Base-by-base conservation (phyloP, 768 basidiomycete species). In the Amanita jacksonii region DNA sequence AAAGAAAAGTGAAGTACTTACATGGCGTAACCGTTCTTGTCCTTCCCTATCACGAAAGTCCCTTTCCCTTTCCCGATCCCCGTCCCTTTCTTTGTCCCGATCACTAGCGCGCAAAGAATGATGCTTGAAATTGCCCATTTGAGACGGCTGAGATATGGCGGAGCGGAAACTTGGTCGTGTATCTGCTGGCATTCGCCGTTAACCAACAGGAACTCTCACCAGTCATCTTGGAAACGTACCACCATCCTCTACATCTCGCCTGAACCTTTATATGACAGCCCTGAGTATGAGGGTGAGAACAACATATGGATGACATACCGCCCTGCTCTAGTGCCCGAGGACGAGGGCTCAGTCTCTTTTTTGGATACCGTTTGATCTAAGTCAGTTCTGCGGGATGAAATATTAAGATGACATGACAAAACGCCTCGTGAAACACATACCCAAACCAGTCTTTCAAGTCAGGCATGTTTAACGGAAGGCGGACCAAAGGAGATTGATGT, bases 41-140 rank as follows among this genome's bases (percentile, higher is more conserved):
- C 84, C 83, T 52, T 87, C 85, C 55, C 79, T 81, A 51, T 85
- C 81, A 51, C 79, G 62, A 16, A 70, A 66, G 55, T 79, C 76
- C 18, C 74, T 63, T 45, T 75, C 74, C 31, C 70, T 69, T 43
- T 73, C 80, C 6, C 59, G 57, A 18, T 77, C 64, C 49, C 58
- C 52, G 33, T 65, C 73, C 18, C 73, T 59, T 43, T 72, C 76
- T 38, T 71, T 65, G 43, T 73, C 72, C 35, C 65, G 59, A 48
- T 73, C 72, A 33, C 65, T 69, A 12, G 75, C 67, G 42, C 85
- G 83, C 52, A 82, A 63, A 8, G 87, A 86, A 52, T 91, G 88
- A 55, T 90, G 88, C 57, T 87, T 85, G 62, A 91, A 91, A 57
- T 88, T 89, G 38, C 88, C 88, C 88, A 91, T 91, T 64, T 90